Percentiles rank a stretch among this genome's conserved stretches.
phyloP scores from a whole-genome alignment of 2,329 filamentous ascomycete genomes.

The Microascus cirrosus region DNA sequence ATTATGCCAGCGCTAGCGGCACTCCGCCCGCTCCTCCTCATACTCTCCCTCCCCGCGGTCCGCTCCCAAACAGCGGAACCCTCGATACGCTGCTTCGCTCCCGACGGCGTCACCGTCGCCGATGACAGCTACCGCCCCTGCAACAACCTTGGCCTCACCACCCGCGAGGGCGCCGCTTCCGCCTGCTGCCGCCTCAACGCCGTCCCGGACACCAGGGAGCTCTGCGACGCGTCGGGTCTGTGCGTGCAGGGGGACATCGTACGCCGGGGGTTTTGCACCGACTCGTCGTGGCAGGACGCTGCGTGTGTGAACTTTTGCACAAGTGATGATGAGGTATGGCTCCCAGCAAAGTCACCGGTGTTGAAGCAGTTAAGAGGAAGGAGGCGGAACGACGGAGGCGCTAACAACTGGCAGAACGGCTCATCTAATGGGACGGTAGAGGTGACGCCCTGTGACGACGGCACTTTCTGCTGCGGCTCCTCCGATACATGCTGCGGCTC shows the following conservation, averaged over 20 bases:
- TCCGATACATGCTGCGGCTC: slow-evolving; percentile 18
- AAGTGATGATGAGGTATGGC: slow-evolving; percentile 6
- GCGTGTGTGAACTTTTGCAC: slow-evolving; percentile 18
- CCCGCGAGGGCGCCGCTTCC: slow-evolving; percentile 15
- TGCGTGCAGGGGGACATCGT: slow-evolving; percentile 14
- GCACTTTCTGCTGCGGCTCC: slow-evolving; percentile 19
- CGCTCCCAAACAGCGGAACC: background rate
- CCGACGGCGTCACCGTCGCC: slow-evolving; percentile 15
- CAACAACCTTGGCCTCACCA: slow-evolving; percentile 18
- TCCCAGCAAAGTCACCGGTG: background rate
- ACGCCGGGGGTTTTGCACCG: slow-evolving; percentile 18
- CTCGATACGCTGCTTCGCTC: slow-evolving; percentile 14
- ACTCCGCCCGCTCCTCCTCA: background rate
- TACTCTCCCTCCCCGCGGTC: background rate
- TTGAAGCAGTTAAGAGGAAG: background rate
- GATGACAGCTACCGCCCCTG: slow-evolving; percentile 18
- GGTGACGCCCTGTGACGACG: slow-evolving; percentile 16
- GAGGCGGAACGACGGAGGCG: slow-evolving; percentile 3
- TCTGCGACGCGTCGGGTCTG: slow-evolving; percentile 16
- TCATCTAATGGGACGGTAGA: slow-evolving; percentile 13
- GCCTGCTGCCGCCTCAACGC: slow-evolving; percentile 18
- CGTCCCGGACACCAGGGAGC: slow-evolving; percentile 10
- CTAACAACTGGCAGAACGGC: slow-evolving; percentile 10
- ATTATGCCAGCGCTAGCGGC: background rate
- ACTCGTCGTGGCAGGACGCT: slow-evolving; percentile 16